Evolutionary conservation across 352 stramenopile genomes (phyloP), one percentile per base, ranked within the genome.

Genomic region (Nothophytophthora sp.): DNA sequence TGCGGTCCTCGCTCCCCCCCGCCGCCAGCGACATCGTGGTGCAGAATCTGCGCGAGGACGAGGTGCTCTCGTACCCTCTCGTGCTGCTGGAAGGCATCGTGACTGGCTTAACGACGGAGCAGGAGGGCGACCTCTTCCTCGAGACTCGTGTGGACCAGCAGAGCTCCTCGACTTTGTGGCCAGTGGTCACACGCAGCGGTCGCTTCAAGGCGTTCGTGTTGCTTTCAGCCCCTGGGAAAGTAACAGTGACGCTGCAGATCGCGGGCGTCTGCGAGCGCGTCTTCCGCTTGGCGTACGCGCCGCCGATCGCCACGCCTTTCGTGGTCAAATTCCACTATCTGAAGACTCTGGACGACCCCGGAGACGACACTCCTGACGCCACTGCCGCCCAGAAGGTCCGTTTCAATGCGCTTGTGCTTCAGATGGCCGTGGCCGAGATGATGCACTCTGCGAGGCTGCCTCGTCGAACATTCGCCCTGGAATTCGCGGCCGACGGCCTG

Each of bases 301-400:
- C 37, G 13, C 59, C 60, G 1, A 20, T 32, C 1, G 34, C 50
- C 19, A 58, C 61, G 16, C 42, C 41, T 10, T 64, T 60, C 20
- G 34, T 72, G 6, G 68, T 82, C 34, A 61, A 63, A 5, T 82
- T 82, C 22, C 78, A 82, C 58, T 82, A 82, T 40, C 71, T 78
- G 33, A 73, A 63, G 45, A 59, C 60, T 34, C 24, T 11, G 6
- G 70, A 81, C 30, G 67, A 50, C 5, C 16, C 4, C 11, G 47
- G 39, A 35, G 60, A 72, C n/a, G 63, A 81, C 57, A 67, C 62
- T 18, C 72, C 63, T 11, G 70, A 78, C 55, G 41, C 63, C 3
- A 48, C 56, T 0, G 70, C 70, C 5, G 56, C 70, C 27, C 43
- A 53, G 12, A 63, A 47, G 38, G 75, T 81, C 41, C 70, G 55